phyloP scores from a whole-genome alignment of 495 filamentous ascomycete species.

The Entonaema liquescens region DNA sequence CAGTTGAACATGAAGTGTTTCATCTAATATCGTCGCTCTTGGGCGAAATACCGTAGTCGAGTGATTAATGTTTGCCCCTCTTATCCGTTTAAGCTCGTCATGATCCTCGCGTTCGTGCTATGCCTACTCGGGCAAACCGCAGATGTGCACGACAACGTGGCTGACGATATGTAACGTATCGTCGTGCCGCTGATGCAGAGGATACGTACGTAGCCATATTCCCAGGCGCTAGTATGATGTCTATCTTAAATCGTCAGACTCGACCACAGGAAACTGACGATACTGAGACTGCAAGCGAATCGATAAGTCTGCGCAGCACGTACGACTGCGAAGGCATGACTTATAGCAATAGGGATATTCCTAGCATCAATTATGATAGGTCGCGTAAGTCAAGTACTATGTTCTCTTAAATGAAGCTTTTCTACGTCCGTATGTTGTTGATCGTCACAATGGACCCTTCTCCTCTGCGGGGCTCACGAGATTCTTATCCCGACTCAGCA shows the following conservation, averaged over 20 bases:
- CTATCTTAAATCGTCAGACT: neutral
- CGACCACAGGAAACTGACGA: neutral
- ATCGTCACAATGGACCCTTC: neutral
- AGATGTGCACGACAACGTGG: neutral
- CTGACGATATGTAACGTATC: neutral
- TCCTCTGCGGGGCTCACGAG: neutral
- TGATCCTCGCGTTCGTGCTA: neutral
- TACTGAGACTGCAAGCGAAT: neutral
- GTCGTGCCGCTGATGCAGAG: neutral
- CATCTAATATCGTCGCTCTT: neutral
- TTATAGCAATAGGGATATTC: neutral
- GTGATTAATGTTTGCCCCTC: neutral
- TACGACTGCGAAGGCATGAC: neutral
- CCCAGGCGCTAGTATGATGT: neutral
- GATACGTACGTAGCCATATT: neutral
- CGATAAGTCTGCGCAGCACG: neutral
- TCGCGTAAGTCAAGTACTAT: neutral
- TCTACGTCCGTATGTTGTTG: neutral
- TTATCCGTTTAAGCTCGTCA: neutral
- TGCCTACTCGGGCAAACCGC: neutral
- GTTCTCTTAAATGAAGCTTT: neutral
- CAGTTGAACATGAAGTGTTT: constrained; percentile 21
- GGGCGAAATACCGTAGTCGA: neutral
- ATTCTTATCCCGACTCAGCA: neutral
- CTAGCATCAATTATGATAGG: neutral